phyloP scores from a whole-genome alignment of 2,329 filamentous ascomycete genomes.

The Samsoniella hepiali region DNA sequence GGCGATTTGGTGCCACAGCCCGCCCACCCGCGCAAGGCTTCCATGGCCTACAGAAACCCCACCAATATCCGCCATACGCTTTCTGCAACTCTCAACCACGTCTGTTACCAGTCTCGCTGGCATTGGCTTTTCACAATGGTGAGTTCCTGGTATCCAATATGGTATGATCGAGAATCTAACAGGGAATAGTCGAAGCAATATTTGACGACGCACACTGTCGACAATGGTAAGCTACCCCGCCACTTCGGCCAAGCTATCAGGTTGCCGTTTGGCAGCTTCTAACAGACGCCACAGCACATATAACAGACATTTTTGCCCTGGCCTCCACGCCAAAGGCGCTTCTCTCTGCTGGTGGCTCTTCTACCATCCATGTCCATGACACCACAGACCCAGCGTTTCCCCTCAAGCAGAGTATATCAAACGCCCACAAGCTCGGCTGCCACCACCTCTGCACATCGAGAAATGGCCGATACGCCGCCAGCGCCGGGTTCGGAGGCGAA shows the following conservation, averaged over 20 bases:
- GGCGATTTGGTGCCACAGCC: conserved; percentile 2
- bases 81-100: conserved; percentile 11
- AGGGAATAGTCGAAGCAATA: conserved; percentile 88
- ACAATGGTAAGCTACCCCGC: conserved; percentile 61
- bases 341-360: conserved; percentile 81
- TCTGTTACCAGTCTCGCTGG: conserved; percentile 7
- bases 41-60: conserved; percentile 4
- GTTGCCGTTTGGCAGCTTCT: conserved; percentile 21
- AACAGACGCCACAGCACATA: conserved; percentile 58
- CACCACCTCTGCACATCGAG: conserved; percentile 77
- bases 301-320: conserved; percentile 79
- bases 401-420: conserved; percentile 72
- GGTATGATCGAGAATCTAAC: background rate
- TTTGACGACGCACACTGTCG: conserved; percentile 84
- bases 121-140: conserved; percentile 12
- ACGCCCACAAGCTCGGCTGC: conserved; percentile 82
- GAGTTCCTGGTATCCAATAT: background rate
- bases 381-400: conserved; percentile 70
- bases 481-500: conserved; percentile 85
- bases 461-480: conserved; percentile 71
- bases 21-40: conserved; percentile 2
- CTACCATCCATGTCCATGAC: conserved; percentile 75
- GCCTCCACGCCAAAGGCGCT: conserved; percentile 71
- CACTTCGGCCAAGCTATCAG: conserved; percentile 26
- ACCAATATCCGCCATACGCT: conserved; percentile 14